These are phyloP conservation scores for Gynochthodes officinalis DNA, from an alignment of 257 asterid genomes.

Conservation along the genomic window DNA sequence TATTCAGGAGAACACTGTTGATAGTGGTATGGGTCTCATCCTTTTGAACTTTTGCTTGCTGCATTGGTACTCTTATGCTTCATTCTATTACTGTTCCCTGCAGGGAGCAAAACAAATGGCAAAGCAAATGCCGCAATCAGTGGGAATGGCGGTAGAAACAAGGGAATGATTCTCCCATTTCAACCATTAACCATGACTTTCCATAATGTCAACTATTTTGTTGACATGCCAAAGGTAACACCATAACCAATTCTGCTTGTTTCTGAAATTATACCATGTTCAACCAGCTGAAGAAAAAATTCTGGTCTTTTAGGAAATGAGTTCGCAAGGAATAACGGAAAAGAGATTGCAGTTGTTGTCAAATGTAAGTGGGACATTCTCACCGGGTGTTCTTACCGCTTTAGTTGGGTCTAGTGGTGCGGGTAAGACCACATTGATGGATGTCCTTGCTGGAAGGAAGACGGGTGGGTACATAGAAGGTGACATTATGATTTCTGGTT, in stretches of 20 bases:
- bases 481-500: constrained; percentile 74
- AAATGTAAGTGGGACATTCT: constrained; percentile 75
- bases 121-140: constrained; percentile 18
- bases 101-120: constrained; percentile 32
- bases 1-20: constrained; percentile 27
- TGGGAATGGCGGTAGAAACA: constrained; percentile 30
- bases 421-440: constrained; percentile 95
- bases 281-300: background rate
- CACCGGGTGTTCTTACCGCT: constrained; percentile 90
- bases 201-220: constrained; percentile 78
- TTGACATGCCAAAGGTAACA: constrained; percentile 87
- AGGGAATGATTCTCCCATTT: constrained; percentile 94
- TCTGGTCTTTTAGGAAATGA: constrained; percentile 59
- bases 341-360: constrained; percentile 69
- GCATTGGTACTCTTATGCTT: background rate
- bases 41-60: constrained; percentile 13
- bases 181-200: constrained; percentile 79
- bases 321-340: constrained; percentile 63
- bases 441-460: constrained; percentile 90
- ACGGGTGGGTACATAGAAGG: constrained; percentile 89
- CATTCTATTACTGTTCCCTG: constrained; percentile 17
- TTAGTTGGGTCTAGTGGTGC: constrained; percentile 94
- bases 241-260: background rate
- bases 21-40: constrained; percentile 28
- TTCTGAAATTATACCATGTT: background rate